phyloP scores from a whole-genome alignment of 495 filamentous ascomycete genomes.

The Pseudevernia furfuracea region DNA sequence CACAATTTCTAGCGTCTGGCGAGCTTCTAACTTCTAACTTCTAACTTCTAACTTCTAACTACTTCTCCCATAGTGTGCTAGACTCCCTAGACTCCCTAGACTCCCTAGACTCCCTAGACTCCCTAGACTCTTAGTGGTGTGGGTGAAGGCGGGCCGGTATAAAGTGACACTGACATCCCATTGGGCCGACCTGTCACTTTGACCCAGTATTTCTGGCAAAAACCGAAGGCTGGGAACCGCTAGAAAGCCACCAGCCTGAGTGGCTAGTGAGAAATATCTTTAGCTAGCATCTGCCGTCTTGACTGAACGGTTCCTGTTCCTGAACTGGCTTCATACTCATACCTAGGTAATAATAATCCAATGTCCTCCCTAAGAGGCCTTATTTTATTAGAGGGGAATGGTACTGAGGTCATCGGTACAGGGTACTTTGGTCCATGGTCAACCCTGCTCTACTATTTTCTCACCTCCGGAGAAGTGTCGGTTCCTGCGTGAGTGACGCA shows the following conservation, averaged over 20 bases:
- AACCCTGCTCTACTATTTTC: background rate
- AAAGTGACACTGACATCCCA: background rate
- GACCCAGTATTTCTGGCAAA: background rate
- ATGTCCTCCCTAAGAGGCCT: too few relatives aligned
- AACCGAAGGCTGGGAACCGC: background rate
- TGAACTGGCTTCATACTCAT: slow-evolving; percentile 5
- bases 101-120: too few relatives aligned
- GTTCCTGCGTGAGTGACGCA: background rate
- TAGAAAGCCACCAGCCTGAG: background rate
- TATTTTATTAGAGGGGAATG: too few relatives aligned
- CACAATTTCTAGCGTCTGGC: background rate
- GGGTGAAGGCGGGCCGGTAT: slow-evolving; percentile 1
- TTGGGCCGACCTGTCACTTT: slow-evolving; percentile 6
- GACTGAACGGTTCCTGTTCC: slow-evolving; percentile 18
- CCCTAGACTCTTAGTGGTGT: too few relatives aligned
- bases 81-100: too few relatives aligned
- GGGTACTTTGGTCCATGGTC: too few relatives aligned
- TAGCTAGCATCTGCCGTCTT: slow-evolving; percentile 12
- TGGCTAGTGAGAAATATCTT: slow-evolving; percentile 7
- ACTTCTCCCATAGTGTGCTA: too few relatives aligned
- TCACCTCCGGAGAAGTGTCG: background rate
- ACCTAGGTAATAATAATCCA: too few relatives aligned
- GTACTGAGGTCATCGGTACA: too few relatives aligned
- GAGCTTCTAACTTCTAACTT: too few relatives aligned
- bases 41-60: too few relatives aligned